Conservation (phyloP, 2,329 filamentous ascomycete genomes). For the Sarocladium oryzae region DNA sequence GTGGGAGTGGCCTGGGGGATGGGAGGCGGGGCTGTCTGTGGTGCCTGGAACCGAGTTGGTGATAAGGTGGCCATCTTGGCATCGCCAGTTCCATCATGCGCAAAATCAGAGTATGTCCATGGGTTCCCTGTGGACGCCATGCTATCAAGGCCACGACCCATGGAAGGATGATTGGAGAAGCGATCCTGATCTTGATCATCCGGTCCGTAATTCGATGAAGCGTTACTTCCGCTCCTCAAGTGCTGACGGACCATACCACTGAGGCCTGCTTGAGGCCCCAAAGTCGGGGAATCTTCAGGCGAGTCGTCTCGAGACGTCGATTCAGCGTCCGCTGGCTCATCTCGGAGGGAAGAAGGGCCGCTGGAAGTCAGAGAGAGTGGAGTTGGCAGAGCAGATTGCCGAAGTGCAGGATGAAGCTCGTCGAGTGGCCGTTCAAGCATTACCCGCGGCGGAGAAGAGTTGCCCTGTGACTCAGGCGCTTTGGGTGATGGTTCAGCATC, state of each 20-base stretch:
- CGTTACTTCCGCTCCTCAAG: conserved; percentile 71
- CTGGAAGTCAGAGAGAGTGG: conserved; percentile 31
- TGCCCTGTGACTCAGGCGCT: neutral
- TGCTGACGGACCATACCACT: conserved; percentile 81
- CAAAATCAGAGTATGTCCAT: conserved; percentile 32
- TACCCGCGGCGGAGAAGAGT: conserved; percentile 24
- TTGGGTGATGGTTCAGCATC: conserved; percentile 25
- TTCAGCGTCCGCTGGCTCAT: neutral
- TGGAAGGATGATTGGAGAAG: neutral
- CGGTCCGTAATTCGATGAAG: conserved; percentile 68
- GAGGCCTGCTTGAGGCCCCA: conserved; percentile 63
- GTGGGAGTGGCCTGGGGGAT: neutral
- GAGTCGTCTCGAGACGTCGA: conserved; percentile 11
- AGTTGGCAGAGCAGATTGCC: conserved; percentile 37
- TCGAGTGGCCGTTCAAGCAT: conserved; percentile 43
- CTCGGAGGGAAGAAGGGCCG: conserved; percentile 8
- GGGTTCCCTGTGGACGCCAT: conserved; percentile 32
- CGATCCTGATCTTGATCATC: conserved; percentile 22
- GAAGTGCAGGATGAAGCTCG: conserved; percentile 48
- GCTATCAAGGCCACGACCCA: conserved; percentile 19
- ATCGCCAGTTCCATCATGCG: conserved; percentile 15
- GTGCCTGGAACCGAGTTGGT: neutral
- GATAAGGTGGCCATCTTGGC: neutral
- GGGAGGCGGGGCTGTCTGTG: neutral
- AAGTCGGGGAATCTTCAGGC: conserved; percentile 66